Evolutionary conservation across 208 protist species (phyloP), one percentile per base, ranked within the genome.

Genomic region (Porcisia hertigi): DNA sequence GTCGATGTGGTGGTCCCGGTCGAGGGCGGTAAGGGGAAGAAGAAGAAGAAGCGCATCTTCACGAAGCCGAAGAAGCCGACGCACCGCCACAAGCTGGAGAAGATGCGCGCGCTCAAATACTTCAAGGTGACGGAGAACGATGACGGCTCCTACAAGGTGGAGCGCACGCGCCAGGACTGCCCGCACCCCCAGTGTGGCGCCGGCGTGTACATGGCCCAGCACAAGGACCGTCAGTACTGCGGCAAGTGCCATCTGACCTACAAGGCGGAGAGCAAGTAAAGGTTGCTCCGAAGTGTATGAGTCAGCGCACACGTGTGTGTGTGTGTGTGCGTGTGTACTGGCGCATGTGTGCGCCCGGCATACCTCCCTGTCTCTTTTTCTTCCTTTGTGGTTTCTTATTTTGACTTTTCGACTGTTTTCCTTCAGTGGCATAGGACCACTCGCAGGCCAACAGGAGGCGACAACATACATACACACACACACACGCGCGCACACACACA

Each of bases 31-130:
- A 97, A 96, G 90, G 98, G 98, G 80, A 99, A 98, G 89, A 99
- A 99, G 94, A 99, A 99, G 98, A 98, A 99, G 88, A 99, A 99
- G 98, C 99, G 99, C 92, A 99, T 99, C 94, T 98, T 96, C 88
- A 99, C 99, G 86, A 99, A 98, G 84, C 98, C 99, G 73, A 99
- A 99, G 98, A 99, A 99, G 93, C 95, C 95, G 72, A 98, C 92
- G 76, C 97, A 99, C 94, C 98, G 97, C 80, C 89, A 98, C 88
- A 99, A 99, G 96, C 99, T 99, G 77, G 98, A 99, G 79, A 99
- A 98, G 93, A 98, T 99, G 76, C 97, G 98, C 72, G 96, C 99
- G 39, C 97, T 99, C 75, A 99, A 99, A 94, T 99, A 99, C 98
- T 99, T 99, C 96, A 99, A 98, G 91, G 96, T 99, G 63, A 98